phyloP scores from a whole-genome alignment of 192 early-diverging fungal genomes.

The Coemansia sp. region DNA sequence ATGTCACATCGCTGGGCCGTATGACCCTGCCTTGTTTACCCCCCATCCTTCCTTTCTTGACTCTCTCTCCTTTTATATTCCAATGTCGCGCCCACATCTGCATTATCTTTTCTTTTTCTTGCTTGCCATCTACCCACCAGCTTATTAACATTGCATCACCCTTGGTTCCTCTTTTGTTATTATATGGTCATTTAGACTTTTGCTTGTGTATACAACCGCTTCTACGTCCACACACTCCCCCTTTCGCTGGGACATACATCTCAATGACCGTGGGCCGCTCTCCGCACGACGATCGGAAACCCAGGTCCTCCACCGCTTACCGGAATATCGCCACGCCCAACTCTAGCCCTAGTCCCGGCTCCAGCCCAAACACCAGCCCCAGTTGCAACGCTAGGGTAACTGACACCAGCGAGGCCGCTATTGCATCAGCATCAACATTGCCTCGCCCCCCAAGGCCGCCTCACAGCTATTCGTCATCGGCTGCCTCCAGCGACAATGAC shows the following conservation, averaged over 20 bases:
- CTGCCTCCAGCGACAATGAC: conserved; percentile 12
- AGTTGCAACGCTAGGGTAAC: not conserved
- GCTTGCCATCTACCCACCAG: not conserved
- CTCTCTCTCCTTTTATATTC: not conserved
- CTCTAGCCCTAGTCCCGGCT: not conserved
- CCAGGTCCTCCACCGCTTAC: not conserved
- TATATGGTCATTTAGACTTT: not conserved
- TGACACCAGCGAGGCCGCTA: not conserved
- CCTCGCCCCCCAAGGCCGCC: not conserved
- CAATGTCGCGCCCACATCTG: not conserved
- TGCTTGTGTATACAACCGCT: not conserved
- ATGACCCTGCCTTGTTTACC: not conserved
- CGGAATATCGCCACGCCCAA: not conserved
- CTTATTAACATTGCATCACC: conserved; percentile 7
- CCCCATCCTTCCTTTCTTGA: not conserved
- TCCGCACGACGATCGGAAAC: not conserved
- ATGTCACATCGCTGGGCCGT: not conserved
- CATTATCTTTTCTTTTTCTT: not conserved
- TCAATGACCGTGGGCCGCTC: conserved; percentile 1
- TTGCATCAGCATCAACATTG: not conserved
- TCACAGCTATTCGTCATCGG: conserved; percentile 1
- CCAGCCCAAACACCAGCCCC: not conserved
- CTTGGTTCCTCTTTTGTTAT: not conserved
- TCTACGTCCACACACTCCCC: not conserved
- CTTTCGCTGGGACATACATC: not conserved